Base-by-base conservation (phyloP, 73 alveolate genomes). In the Paraurostyla sp. region DNA sequence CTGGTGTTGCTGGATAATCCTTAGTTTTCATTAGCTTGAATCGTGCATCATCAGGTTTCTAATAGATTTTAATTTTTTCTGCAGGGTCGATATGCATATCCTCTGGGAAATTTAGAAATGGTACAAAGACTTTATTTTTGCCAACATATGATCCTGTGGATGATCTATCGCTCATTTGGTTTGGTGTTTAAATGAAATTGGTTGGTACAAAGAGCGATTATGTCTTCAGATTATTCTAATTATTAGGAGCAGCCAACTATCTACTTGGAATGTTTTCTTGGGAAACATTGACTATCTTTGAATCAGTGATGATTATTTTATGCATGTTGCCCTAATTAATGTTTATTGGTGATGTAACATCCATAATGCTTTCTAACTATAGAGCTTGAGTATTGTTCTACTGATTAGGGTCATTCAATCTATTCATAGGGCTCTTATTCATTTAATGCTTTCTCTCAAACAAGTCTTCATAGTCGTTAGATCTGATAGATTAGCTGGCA, bases 61-160 rank as follows among this genome's bases (percentile, higher is more conserved):
- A 48, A 27, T 73, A 73, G 27, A 73, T 73, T 48, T 48, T 73
- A 46, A 73, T 73, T 27, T 73, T 73, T 46, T 46, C 86, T 23
- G 86, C 11, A 15, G 86, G 86, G 32, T 73, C 86, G 0, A 23
- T 36, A 43, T 73, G 87, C 9, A 89, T 85, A 48, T 65, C 80
- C 7, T 89, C 94, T 38, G 89, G 87, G 32, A 89, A 49, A 27
- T 80, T 89, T 23, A 89, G 45, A 45, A 80, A 75, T 30, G 94
- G 94, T 2, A 89, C 88, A 80, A 62, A 89, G 20, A 89, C 85
- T 33, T 62, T 71, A 32, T 80, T 89, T 13, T 48, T 30, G 49
- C 94, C 94, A 2, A 89, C 88, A 80, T 42, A 80, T 40, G 83
- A 41, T 25, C 94, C 94, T 25, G 36, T 52, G 33, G 71, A 45